Base-by-base conservation (phyloP, 192 early-diverging fungal genomes). In the Lobulomyces angularis region DNA sequence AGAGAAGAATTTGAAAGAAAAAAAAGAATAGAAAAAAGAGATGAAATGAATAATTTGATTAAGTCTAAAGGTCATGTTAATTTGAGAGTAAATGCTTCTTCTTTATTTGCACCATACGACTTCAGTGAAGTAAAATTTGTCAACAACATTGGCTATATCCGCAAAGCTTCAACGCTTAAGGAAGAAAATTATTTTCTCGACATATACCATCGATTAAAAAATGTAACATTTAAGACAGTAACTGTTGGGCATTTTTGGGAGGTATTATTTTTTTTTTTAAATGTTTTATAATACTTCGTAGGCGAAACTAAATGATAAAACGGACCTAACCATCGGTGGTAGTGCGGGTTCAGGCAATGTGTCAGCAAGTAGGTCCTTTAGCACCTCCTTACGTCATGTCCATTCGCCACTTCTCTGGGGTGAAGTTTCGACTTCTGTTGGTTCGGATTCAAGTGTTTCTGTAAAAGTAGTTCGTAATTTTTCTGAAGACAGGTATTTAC, bases 361-460 rank as follows among this genome's bases (percentile, higher is more conserved):
- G 19, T 56, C 81, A 48, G 82, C 85, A 28, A 72, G 71, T 1
- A 86, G 84, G 29, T 88, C 77, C 38, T 61, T 92, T 20, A 48
- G 79, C 9, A 88, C 74, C 16, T 85, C 83, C 8, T 43, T 91
- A 23, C 74, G 80, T 1, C 84, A 89, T 57, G 56, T 86, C 28
- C 64, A 83, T 14, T 74, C 77, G 6, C 78, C 83, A 4, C 72
- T 67, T 33, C 40, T 82, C 9, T 82, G 74, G 58, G 65, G 67
- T 8, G 84, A 89, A 56, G 75, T 70, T 27, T 60, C 63, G 39
- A 55, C 56, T 16, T 69, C 77, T 37, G 18, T 83, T 31, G 74
- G 78, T 14, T 63, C 74, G 33, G 62, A 63, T 1, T 51, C 70
- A 27, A 35, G 69, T 25, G 62, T 65, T 23, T 67, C 74, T 28